A percentile compares a stretch with the other conserved stretches of the same genome.
Conservation (phyloP, 75 land plant genomes). For the Sequoiadendron giganteum region DNA sequence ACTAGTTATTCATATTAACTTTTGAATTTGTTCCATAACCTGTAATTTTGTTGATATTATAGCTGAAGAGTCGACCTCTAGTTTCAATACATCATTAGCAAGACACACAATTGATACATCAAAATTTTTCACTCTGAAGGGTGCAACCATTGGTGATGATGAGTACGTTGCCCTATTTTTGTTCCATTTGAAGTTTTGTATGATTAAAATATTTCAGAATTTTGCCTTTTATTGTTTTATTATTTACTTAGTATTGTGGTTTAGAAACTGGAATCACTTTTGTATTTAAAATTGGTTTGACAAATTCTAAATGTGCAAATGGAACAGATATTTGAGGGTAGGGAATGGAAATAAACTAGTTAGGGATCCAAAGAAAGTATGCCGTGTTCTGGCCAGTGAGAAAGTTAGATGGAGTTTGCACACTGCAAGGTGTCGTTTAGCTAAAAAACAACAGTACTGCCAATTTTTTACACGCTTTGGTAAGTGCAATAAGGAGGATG, state of each 20-base stretch:
- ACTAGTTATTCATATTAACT: background rate
- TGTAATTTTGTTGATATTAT: constrained; percentile 6
- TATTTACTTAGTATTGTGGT: background rate
- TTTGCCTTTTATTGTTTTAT: background rate
- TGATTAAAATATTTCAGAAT: background rate
- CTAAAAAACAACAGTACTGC: constrained; percentile 75
- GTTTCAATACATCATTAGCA: background rate
- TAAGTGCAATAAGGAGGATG: constrained; percentile 82
- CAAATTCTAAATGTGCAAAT: background rate
- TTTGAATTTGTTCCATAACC: background rate
- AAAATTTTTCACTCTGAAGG: constrained; percentile 48
- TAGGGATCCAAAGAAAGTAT: constrained; percentile 83
- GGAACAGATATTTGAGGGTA: constrained; percentile 75
- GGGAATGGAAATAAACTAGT: constrained; percentile 95
- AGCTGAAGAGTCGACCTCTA: background rate
- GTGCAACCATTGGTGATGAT: constrained; percentile 70
- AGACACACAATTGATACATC: constrained; percentile 19
- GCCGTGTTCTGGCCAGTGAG: constrained; percentile 87
- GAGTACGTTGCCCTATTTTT: constrained; percentile 55
- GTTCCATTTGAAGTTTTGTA: constrained; percentile 14
- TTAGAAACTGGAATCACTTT: background rate
- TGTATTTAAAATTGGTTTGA: background rate
- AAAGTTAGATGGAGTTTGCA: constrained; percentile 97
- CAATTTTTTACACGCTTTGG: constrained; percentile 97
- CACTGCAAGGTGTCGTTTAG: constrained; percentile 74